Percentiles rank a stretch among this genome's conserved stretches.
These are phyloP conservation scores for Hansfordia pulvinata DNA, from an alignment of 2,329 filamentous ascomycete species.

Conservation along the genomic window DNA sequence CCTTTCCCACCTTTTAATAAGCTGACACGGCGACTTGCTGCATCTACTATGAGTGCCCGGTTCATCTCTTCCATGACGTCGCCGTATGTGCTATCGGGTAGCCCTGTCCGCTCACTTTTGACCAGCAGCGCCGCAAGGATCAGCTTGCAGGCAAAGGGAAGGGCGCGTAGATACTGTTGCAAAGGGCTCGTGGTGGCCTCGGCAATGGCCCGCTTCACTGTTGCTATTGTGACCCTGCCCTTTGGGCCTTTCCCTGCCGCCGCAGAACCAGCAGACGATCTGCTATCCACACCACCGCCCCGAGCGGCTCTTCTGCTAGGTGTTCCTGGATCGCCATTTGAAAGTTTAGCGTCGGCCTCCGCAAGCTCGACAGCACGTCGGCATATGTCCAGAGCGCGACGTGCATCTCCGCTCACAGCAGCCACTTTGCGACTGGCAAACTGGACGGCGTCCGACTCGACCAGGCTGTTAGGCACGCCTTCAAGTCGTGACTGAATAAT, in stretches of 20 bases:
- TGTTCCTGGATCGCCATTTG: constrained; percentile 34
- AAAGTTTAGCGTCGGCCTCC: constrained; percentile 48
- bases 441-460: constrained; percentile 86
- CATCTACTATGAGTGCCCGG: constrained; percentile 49
- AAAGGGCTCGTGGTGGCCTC: constrained; percentile 89
- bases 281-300: too few relatives aligned
- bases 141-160: constrained; percentile 73
- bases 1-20: constrained; percentile 28
- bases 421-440: constrained; percentile 95
- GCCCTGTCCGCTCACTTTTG: constrained; percentile 66
- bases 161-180: constrained; percentile 72
- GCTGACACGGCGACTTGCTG: constrained; percentile 44
- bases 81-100: constrained; percentile 76
- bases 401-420: constrained; percentile 86
- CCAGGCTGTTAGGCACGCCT: constrained; percentile 77
- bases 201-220: constrained; percentile 85
- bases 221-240: constrained; percentile 74
- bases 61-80: constrained; percentile 82
- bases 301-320: constrained; percentile 45
- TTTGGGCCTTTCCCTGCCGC: too few relatives aligned
- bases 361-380: constrained; percentile 89
- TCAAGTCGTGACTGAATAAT: constrained; percentile 92
- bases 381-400: constrained; percentile 89
- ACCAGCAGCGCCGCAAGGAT: constrained; percentile 73
- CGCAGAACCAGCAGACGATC: too few relatives aligned